Evolutionary conservation across 2,329 filamentous ascomycete species (phyloP).

Genomic region (Colletotrichum gloeosporioides): DNA sequence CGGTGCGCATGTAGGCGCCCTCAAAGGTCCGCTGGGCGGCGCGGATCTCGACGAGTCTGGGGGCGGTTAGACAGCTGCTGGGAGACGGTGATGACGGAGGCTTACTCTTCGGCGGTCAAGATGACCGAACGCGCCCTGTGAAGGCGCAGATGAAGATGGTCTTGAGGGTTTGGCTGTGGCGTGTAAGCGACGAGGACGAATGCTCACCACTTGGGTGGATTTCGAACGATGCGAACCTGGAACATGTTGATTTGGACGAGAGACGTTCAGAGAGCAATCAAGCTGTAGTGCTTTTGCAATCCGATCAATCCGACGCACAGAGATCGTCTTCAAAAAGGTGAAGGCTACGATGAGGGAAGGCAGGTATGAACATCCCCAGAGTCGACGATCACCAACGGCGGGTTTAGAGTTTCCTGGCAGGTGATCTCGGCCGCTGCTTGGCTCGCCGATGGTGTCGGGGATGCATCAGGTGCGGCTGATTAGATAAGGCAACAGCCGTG

Average conservation of each 20-base stretch:
- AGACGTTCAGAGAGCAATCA: neutral
- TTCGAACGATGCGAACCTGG: constrained; percentile 2
- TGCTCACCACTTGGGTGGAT: neutral
- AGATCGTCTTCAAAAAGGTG: neutral
- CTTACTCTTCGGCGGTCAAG: constrained; percentile 76
- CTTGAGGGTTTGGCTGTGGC: constrained; percentile 66
- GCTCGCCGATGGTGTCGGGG: neutral
- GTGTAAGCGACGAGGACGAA: neutral
- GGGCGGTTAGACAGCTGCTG: neutral
- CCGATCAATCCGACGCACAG: neutral
- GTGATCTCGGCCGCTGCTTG: constrained; percentile 3
- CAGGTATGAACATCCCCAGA: neutral
- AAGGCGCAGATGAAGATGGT: constrained; percentile 78
- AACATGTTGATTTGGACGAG: constrained; percentile 2
- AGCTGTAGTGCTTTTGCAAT: neutral
- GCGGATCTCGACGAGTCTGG: constrained; percentile 85
- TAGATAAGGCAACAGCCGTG: neutral
- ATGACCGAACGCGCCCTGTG: constrained; percentile 86
- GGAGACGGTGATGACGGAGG: neutral
- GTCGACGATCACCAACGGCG: neutral
- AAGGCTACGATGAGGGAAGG: neutral
- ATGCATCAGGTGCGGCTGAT: neutral
- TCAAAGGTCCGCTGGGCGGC: constrained; percentile 97
- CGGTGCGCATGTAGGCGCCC: constrained; percentile 94
- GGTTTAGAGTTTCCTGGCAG: constrained; percentile 8